phyloP scores from a whole-genome alignment of 352 stramenopile genomes.

The Globisporangium recalcitrans region DNA sequence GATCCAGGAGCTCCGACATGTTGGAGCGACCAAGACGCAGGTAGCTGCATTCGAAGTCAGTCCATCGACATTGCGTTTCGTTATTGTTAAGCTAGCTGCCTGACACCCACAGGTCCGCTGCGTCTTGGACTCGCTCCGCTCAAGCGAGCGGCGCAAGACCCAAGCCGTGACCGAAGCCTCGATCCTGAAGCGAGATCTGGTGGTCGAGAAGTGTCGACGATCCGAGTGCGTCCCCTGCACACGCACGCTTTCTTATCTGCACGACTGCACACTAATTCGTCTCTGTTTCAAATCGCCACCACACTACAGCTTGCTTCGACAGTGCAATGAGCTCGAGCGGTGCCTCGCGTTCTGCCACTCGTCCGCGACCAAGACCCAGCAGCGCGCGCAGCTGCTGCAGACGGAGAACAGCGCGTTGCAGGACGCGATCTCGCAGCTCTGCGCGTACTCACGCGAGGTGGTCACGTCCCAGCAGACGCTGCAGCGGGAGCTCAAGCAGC shows the following conservation, averaged over 20 bases:
- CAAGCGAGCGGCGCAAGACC: slow-evolving; percentile 36
- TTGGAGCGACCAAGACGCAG: slow-evolving; percentile 35
- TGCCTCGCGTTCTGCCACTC: slow-evolving; percentile 40
- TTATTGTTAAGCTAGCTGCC: not conserved
- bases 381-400: slow-evolving; percentile 32
- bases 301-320: slow-evolving; percentile 32
- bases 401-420: slow-evolving; percentile 50
- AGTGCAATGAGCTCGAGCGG: slow-evolving; percentile 49
- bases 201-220: slow-evolving; percentile 53
- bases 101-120: slow-evolving; percentile 21
- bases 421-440: slow-evolving; percentile 41
- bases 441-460: slow-evolving; percentile 47
- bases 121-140: slow-evolving; percentile 30
- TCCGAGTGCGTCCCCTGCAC: slow-evolving; percentile 30
- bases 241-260: no score
- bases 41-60: slow-evolving; percentile 12
- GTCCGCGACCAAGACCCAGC: slow-evolving; percentile 26
- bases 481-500: slow-evolving; percentile 40
- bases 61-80: not conserved
- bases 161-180: slow-evolving; percentile 26
- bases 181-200: slow-evolving; percentile 43
- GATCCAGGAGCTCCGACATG: slow-evolving; percentile 33
- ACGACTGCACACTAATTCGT: not conserved
- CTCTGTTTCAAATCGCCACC: not conserved
- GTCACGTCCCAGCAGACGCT: slow-evolving; percentile 38